Percentiles rank a stretch among this genome's conserved stretches.
Evolutionary conservation across 2,329 filamentous ascomycete species (phyloP).

Genomic region (Paecilomyces dactylethromorphus): DNA sequence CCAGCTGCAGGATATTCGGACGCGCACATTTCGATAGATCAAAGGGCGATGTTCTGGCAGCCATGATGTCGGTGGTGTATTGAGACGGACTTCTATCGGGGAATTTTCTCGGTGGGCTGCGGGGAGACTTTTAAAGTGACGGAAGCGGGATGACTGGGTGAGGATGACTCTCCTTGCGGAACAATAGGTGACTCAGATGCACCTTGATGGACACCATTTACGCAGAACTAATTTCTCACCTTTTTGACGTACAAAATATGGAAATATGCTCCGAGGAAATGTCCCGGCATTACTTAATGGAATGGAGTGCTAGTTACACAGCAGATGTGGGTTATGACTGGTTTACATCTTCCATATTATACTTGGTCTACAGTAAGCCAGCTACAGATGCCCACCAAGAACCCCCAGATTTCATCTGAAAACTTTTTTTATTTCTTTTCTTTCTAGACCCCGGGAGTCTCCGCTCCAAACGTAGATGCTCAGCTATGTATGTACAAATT

Average conservation of each 20-base stretch:
- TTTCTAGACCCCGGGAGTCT: not conserved
- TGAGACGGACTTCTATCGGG: slow-evolving; percentile 5
- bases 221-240: too few species aligned
- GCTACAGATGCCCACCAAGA: not conserved
- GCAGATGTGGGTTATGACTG: not conserved
- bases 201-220: too few species aligned
- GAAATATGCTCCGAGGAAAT: too few species aligned
- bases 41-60: slow-evolving; percentile 49
- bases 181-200: not conserved
- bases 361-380: too few species aligned
- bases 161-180: not conserved
- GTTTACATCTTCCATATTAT: not conserved
- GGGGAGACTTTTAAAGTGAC: slow-evolving; percentile 8
- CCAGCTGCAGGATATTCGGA: slow-evolving; percentile 67
- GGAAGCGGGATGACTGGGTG: not conserved
- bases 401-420: not conserved
- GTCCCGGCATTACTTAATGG: too few species aligned
- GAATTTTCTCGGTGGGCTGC: slow-evolving; percentile 10
- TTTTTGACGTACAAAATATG: too few species aligned
- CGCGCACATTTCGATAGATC: slow-evolving; percentile 68
- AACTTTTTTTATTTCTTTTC: not conserved
- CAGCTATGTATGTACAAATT: slow-evolving; percentile 4
- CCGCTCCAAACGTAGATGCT: not conserved
- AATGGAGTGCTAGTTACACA: too few species aligned
- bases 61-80: slow-evolving; percentile 22